Evolutionary conservation across 495 filamentous ascomycete species (phyloP).

Genomic region (Cairneyella variabilis): DNA sequence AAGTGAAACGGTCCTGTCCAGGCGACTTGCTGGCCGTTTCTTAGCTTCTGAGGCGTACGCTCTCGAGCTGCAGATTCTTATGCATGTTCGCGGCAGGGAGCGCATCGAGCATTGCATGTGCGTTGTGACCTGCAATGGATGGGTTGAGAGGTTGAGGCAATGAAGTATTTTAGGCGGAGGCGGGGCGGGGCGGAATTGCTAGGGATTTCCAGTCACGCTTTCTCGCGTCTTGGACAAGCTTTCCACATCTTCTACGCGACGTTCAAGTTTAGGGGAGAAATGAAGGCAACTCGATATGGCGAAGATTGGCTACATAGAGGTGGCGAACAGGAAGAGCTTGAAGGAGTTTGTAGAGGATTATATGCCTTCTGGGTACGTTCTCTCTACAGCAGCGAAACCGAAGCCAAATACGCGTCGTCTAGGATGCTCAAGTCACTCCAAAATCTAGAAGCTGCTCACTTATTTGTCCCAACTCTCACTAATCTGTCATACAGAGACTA

Average conservation of each 20-base stretch:
- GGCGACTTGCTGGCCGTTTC: conserved; percentile 4
- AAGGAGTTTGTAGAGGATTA: conserved; percentile 41
- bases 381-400: not conserved
- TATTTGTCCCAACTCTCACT: not conserved
- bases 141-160: not conserved
- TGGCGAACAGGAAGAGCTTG: conserved; percentile 40
- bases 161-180: not conserved
- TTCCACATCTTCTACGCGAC: not conserved
- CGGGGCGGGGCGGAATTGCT: not conserved
- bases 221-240: not conserved
- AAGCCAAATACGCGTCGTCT: too few relatives aligned
- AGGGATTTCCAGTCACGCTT: conserved; percentile 18
- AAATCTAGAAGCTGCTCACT: not conserved
- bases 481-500: conserved; percentile 18
- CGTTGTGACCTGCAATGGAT: not conserved
- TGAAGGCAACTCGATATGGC: too few relatives aligned
- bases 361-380: conserved; percentile 35
- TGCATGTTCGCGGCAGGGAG: conserved; percentile 20
- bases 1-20: conserved; percentile 38
- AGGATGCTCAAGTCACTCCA: too few relatives aligned
- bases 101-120: conserved; percentile 30
- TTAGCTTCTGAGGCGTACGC: conserved; percentile 33
- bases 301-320: conserved; percentile 31
- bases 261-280: not conserved
- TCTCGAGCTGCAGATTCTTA: conserved; percentile 39